phyloP scores from a whole-genome alignment of 352 stramenopile genomes.

The Phytophthora cajani region DNA sequence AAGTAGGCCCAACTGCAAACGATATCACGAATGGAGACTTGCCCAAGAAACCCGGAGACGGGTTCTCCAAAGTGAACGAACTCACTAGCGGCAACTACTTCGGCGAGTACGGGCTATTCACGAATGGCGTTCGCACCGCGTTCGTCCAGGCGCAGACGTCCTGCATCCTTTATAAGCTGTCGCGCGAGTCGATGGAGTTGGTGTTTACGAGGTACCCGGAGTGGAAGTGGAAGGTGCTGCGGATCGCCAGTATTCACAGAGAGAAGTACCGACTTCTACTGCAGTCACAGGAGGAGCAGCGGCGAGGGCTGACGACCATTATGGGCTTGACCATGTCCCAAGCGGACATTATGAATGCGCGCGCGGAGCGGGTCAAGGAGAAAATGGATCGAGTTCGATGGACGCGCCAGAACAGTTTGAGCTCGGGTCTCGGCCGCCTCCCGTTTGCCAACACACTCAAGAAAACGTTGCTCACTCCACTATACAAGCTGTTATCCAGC shows the following conservation, averaged over 20 bases:
- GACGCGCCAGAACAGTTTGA: background rate
- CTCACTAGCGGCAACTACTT: conserved; percentile 63
- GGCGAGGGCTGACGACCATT: background rate
- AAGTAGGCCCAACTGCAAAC: conserved; percentile 2
- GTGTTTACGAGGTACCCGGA: conserved; percentile 71
- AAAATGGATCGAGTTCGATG: background rate
- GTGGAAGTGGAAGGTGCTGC: conserved; percentile 74
- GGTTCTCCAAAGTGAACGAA: conserved; percentile 49
- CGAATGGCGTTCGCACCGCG: conserved; percentile 50
- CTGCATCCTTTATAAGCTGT: conserved; percentile 70
- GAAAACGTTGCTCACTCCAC: background rate
- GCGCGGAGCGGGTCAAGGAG: background rate
- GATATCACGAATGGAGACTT: background rate
- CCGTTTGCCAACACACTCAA: background rate
- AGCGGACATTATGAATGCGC: conserved; percentile 37
- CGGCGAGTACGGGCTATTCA: conserved; percentile 66
- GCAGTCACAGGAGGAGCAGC: conserved; percentile 14
- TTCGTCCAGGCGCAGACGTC: conserved; percentile 57
- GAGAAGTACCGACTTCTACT: conserved; percentile 47
- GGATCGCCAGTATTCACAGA: conserved; percentile 64
- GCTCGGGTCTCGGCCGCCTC: background rate
- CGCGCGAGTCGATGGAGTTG: conserved; percentile 62
- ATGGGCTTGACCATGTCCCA: conserved; percentile 14
- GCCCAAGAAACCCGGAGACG: background rate
- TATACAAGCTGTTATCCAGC: background rate